Evolutionary conservation across 2,329 filamentous ascomycete genomes (phyloP), one percentile per base, ranked within the genome.

Genomic region (Xylaria sp.): DNA sequence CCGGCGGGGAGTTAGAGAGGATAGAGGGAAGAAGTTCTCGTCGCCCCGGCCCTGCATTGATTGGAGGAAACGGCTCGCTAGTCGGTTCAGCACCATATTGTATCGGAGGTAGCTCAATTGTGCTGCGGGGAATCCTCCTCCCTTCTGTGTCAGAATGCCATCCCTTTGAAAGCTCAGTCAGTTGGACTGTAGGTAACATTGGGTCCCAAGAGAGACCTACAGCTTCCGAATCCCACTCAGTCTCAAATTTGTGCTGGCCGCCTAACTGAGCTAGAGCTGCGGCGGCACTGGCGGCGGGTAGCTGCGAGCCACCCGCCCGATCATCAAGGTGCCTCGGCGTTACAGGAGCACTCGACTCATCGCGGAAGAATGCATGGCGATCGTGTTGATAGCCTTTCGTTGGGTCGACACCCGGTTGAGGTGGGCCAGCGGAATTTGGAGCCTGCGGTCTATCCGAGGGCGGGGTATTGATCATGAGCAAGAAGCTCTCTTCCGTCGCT

Each of bases 401-500:
- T 40, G 70, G 70, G 59, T 74, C 72, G 54, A 75, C 67, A 60
- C 69, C 73, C 72, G 73, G 51, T 70, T 75, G 76, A 27, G 76
- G 76, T 32, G 74, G 75, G 9, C 76, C 73, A 25, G 70, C 74
- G 40, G 80, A 74, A 63, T 75, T 82, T 68, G 80, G 80, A 73
- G 75, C 79, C 70, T 87, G 87, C 53, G 87, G 88, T 76, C 88
- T 88, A 79, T 93, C 91, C 70, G 91, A 91, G 12, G 93, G 94
- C 71, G 93, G 92, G 73, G 93, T 94, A 81, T 90, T 97, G 81
- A 98, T 93, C 96, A 98, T 98, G 80, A 97, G 86, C 78, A 92
- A 85, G 82, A 99, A 98, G 90, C 94, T 98, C 83, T 98, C 95
- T 82, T 98, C 95, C 75, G 95, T 99, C 58, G 96, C 96, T 74